These are phyloP conservation scores for Persicaria tinctoria DNA, from an alignment of 148 eudicot genomes.

Conservation along the genomic window DNA sequence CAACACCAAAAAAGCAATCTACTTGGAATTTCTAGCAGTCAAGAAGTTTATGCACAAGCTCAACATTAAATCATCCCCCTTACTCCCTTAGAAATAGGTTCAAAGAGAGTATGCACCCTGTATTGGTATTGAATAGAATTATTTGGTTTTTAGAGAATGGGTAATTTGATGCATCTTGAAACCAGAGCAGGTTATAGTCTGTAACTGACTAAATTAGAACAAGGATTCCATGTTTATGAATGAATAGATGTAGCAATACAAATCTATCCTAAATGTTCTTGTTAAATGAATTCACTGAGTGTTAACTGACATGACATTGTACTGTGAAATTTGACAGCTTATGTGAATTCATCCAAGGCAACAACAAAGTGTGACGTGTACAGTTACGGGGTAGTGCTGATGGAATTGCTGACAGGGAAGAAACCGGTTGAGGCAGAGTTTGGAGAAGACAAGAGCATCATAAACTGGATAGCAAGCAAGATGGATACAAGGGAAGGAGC, in stretches of 20 bases:
- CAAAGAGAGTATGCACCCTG: not conserved
- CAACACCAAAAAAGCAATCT: not conserved
- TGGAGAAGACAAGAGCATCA: constrained; percentile 87
- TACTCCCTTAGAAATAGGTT: not conserved
- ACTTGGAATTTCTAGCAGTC: not conserved
- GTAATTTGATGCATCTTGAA: not conserved
- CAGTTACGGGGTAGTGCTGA: constrained; percentile 87
- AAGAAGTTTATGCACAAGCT: not conserved
- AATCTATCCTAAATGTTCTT: not conserved
- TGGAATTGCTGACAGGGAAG: constrained; percentile 90
- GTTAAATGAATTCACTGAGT: not conserved
- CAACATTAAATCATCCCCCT: not conserved
- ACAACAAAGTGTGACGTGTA: constrained; percentile 90
- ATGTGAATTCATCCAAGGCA: constrained; percentile 79
- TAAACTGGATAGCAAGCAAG: constrained; percentile 78
- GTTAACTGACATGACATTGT: not conserved
- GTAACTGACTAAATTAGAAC: not conserved
- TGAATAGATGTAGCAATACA: not conserved
- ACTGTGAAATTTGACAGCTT: constrained; percentile 36
- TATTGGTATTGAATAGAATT: not conserved
- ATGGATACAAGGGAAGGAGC: constrained; percentile 86
- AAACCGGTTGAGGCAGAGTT: constrained; percentile 86
- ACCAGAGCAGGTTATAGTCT: not conserved
- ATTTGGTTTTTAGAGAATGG: not conserved
- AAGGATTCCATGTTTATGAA: not conserved